Evolutionary conservation across 2,329 filamentous ascomycete species (phyloP).

Genomic region (Fusarium albidum): DNA sequence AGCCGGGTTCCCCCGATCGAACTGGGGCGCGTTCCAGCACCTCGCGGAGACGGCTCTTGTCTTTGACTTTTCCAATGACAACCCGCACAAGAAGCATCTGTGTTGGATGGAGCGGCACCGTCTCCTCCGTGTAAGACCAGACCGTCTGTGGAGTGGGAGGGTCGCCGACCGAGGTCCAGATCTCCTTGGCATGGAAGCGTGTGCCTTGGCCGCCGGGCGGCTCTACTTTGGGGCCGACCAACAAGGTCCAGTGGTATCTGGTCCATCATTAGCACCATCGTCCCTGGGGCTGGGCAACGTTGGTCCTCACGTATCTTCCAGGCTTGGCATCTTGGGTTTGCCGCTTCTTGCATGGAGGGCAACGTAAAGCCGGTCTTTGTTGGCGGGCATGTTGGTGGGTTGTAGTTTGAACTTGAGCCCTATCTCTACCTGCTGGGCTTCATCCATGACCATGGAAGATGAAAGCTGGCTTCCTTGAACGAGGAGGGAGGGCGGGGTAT

Average conservation of each 20-base stretch:
- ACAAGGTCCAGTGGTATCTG: slow-evolving; percentile 49
- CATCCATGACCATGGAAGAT: too few relatives aligned
- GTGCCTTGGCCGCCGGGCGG: not conserved
- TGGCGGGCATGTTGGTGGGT: slow-evolving; percentile 8
- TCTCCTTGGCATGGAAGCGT: slow-evolving; percentile 45
- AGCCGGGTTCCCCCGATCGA: not conserved
- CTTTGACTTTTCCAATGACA: slow-evolving; percentile 41
- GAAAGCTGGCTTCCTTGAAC: too few relatives aligned
- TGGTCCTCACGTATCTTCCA: slow-evolving; percentile 30
- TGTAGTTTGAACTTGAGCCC: too few relatives aligned
- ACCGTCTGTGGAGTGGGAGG: slow-evolving; percentile 27
- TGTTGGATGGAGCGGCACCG: slow-evolving; percentile 6
- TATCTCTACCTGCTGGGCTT: too few relatives aligned
- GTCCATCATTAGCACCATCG: not conserved
- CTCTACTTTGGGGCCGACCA: slow-evolving; percentile 46
- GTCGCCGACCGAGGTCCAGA: not conserved
- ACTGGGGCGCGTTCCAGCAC: slow-evolving; percentile 36
- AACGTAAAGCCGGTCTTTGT: slow-evolving; percentile 33
- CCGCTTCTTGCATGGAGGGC: slow-evolving; percentile 31
- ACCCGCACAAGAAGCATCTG: slow-evolving; percentile 27
- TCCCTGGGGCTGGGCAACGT: not conserved
- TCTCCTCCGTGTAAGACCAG: slow-evolving; percentile 37
- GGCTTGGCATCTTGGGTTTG: slow-evolving; percentile 19
- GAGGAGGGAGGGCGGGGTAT: too few relatives aligned
- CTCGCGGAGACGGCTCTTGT: slow-evolving; percentile 34